These are phyloP conservation scores for Pterocarpus macrocarpus DNA, from an alignment of 306 rosid species.

Conservation along the genomic window DNA sequence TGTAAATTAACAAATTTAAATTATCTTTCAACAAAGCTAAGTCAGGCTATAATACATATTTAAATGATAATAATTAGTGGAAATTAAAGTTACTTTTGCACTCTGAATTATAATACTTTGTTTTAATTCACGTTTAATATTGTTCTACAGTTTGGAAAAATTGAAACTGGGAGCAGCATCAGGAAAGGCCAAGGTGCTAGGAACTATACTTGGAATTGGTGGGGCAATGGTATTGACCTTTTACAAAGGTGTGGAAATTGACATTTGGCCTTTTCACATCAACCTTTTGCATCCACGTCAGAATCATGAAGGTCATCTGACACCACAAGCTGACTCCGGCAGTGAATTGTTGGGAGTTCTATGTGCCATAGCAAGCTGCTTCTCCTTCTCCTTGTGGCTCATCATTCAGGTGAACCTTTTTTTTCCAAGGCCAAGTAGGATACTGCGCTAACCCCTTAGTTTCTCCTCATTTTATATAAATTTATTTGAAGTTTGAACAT, in stretches of 20 bases:
- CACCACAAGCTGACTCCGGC: background rate
- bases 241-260: constrained; percentile 47
- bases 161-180: constrained; percentile 32
- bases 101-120: background rate
- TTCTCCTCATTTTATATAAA: too few relatives aligned
- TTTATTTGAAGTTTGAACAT: too few relatives aligned
- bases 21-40: too few relatives aligned
- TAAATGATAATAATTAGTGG: background rate
- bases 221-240: constrained; percentile 62
- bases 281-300: constrained; percentile 45
- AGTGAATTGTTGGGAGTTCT: constrained; percentile 14
- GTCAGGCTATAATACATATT: too few relatives aligned
- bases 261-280: constrained; percentile 41
- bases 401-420: constrained; percentile 53
- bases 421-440: background rate
- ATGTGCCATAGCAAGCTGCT: constrained; percentile 42
- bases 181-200: constrained; percentile 59
- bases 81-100: background rate
- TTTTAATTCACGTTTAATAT: background rate
- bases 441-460: too few relatives aligned
- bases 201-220: constrained; percentile 51
- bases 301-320: background rate
- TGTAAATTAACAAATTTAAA: too few relatives aligned
- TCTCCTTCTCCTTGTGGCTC: constrained; percentile 50
- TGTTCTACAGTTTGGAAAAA: constrained; percentile 46